These are phyloP conservation scores for Nigrospora oryzae DNA, from an alignment of 2,329 filamentous ascomycete genomes.

Conservation along the genomic window DNA sequence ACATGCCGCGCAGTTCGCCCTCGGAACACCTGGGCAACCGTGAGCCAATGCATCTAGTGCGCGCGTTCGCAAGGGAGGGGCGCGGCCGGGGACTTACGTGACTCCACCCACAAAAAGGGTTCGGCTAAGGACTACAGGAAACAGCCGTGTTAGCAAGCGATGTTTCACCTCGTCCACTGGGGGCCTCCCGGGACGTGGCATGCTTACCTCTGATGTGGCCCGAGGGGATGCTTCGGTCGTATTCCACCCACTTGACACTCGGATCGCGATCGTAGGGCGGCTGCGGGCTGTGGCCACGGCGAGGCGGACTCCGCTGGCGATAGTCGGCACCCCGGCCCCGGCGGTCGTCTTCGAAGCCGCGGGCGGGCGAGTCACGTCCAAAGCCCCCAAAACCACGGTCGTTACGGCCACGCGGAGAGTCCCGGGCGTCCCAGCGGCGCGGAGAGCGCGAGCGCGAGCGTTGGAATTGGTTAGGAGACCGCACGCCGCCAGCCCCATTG, in stretches of 20 bases:
- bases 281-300: constrained; percentile 56
- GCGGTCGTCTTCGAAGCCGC: constrained; percentile 46
- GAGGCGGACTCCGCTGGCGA: constrained; percentile 78
- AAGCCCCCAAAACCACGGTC: constrained; percentile 69
- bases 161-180: not conserved
- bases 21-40: constrained; percentile 55
- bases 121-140: constrained; percentile 68
- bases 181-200: too few relatives aligned
- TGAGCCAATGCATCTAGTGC: too few relatives aligned
- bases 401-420: constrained; percentile 54
- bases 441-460: constrained; percentile 71
- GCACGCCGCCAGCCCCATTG: too few relatives aligned
- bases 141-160: constrained; percentile 5
- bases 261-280: constrained; percentile 32
- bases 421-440: constrained; percentile 60
- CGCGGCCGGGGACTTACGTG: constrained; percentile 49
- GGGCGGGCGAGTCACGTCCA: constrained; percentile 59
- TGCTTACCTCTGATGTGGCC: constrained; percentile 66
- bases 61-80: constrained; percentile 16
- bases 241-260: constrained; percentile 64
- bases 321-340: constrained; percentile 59
- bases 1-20: constrained; percentile 71
- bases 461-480: constrained; percentile 41
- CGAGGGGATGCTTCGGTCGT: constrained; percentile 63
- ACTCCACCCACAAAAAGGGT: constrained; percentile 96